Evolutionary conservation across 1,139 yeast genomes (phyloP).

Genomic region (Geotrichum phurueaensis): DNA sequence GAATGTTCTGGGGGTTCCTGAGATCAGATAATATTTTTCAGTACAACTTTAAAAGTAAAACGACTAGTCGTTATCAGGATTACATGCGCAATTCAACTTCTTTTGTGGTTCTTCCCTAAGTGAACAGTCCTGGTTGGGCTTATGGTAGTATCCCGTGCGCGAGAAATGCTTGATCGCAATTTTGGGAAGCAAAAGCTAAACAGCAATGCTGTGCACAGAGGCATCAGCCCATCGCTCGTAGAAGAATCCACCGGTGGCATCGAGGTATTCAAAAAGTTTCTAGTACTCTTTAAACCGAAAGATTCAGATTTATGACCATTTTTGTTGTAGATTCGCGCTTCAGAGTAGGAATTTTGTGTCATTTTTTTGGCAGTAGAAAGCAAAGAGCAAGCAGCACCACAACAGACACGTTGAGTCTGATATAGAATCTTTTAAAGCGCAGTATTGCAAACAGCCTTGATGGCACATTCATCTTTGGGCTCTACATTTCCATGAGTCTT

Average conservation of each 20-base stretch:
- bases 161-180: slow-evolving; percentile 70
- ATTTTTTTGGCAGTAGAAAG: no score
- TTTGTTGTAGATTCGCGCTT: no score
- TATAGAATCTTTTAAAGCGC: no score
- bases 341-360: no score
- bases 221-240: slow-evolving; percentile 87
- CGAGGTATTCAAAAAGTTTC: slow-evolving; percentile 55
- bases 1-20: background rate
- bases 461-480: no score
- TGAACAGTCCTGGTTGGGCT: slow-evolving; percentile 75
- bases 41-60: slow-evolving; percentile 23
- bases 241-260: slow-evolving; percentile 63
- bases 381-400: no score
- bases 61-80: slow-evolving; percentile 7
- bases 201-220: slow-evolving; percentile 79
- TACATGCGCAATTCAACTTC: slow-evolving; percentile 20
- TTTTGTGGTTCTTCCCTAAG: slow-evolving; percentile 19
- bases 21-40: slow-evolving; percentile 18
- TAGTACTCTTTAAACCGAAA: slow-evolving; percentile 56
- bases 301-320: slow-evolving; percentile 32
- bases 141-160: slow-evolving; percentile 75
- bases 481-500: no score
- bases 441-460: no score
- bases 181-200: slow-evolving; percentile 59
- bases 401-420: no score